These are phyloP conservation scores for Limtongozyma cylindracea DNA, from an alignment of 805 yeast species.

Conservation along the genomic window DNA sequence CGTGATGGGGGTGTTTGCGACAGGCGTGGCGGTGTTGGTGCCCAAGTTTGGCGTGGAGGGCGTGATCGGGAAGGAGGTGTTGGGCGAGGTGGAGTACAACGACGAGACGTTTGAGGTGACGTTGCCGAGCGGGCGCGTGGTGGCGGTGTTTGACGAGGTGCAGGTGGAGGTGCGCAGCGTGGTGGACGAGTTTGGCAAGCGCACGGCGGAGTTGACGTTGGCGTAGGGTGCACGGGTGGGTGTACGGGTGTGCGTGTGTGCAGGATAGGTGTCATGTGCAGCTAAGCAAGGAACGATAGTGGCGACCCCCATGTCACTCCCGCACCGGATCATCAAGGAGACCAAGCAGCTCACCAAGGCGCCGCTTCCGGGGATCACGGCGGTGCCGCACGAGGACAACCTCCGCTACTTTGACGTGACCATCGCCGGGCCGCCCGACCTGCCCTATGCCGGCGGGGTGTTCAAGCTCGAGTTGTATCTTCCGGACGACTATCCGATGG, in stretches of 20 bases:
- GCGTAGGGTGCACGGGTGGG: background rate
- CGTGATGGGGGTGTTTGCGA: constrained; percentile 74
- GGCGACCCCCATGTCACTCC: too few species aligned
- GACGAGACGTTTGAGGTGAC: constrained; percentile 56
- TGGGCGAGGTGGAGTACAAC: constrained; percentile 45
- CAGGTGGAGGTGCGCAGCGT: constrained; percentile 61
- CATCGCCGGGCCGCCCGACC: constrained; percentile 73
- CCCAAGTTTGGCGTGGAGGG: constrained; percentile 96
- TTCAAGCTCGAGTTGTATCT: constrained; percentile 69
- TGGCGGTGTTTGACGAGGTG: constrained; percentile 68
- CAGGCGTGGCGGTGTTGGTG: constrained; percentile 85
- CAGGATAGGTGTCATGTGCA: too few species aligned
- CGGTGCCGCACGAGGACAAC: constrained; percentile 85
- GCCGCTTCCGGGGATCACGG: constrained; percentile 91
- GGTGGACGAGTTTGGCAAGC: constrained; percentile 71
- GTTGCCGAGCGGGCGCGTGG: constrained; percentile 24
- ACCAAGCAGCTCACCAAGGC: constrained; percentile 81
- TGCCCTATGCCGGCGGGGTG: constrained; percentile 69
- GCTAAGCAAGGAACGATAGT: too few species aligned
- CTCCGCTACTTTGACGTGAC: constrained; percentile 80
- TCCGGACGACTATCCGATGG: constrained; percentile 96
- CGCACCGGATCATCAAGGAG: constrained; percentile 90
- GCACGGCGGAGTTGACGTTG: constrained; percentile 48
- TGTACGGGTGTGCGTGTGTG: too few species aligned
- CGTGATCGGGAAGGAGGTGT: constrained; percentile 54